Conservation (phyloP, 75 land plant genomes). For the Pseudotsuga menziesii region DNA sequence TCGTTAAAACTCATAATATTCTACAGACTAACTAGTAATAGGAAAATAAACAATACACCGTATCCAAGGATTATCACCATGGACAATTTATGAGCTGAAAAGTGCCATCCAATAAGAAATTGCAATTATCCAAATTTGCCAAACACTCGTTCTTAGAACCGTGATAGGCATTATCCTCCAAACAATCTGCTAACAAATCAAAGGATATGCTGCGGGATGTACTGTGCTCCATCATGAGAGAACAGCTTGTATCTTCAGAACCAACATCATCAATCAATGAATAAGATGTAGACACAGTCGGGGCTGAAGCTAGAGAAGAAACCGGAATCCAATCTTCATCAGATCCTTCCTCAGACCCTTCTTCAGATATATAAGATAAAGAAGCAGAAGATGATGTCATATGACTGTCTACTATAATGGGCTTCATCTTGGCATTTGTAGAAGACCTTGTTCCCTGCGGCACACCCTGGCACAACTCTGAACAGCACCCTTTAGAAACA, state of each 20-base stretch:
- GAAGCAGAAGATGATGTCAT: constrained; percentile 2
- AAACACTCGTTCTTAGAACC: neutral
- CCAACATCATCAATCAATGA: constrained; percentile 11
- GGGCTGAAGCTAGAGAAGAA: neutral
- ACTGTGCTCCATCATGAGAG: neutral
- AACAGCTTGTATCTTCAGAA: constrained; percentile 1
- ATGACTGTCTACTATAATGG: neutral
- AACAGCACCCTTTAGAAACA: too few relatives aligned
- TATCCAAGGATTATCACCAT: too few relatives aligned
- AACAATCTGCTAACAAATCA: neutral
- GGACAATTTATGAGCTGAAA: neutral
- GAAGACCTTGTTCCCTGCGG: constrained; percentile 9
- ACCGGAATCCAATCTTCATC: neutral
- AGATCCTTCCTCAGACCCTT: constrained; percentile 1
- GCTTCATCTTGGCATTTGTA: neutral
- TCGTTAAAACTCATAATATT: too few relatives aligned
- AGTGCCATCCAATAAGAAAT: neutral
- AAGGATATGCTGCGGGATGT: constrained; percentile 3
- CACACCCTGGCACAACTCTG: too few relatives aligned
- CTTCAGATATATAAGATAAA: constrained; percentile 6
- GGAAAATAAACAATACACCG: too few relatives aligned
- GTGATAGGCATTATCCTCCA: neutral
- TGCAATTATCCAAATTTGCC: neutral
- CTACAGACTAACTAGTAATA: too few relatives aligned
- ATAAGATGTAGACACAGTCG: neutral